phyloP scores from a whole-genome alignment of 2,329 filamentous ascomycete species.

The Stagonosporopsis tanaceti region DNA sequence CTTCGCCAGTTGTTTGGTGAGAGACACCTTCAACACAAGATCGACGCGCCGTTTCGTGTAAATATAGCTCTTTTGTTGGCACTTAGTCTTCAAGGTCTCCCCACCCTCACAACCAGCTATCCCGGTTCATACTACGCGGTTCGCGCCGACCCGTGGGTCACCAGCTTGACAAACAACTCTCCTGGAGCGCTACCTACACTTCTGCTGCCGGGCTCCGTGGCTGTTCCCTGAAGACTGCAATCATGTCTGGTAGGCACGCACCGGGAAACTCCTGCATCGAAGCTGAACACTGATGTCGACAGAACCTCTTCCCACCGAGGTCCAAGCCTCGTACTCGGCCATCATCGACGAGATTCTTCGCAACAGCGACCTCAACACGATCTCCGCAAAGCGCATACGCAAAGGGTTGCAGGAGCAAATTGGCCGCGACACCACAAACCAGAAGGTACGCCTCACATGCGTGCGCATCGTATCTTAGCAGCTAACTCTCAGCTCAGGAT shows the following conservation, averaged over 20 bases:
- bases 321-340: conserved; percentile 60
- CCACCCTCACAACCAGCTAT: neutral
- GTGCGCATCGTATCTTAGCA: conserved; percentile 8
- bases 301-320: conserved; percentile 55
- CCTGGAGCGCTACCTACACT: neutral
- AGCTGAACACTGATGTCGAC: conserved; percentile 22
- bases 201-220: conserved; percentile 3
- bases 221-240: conserved; percentile 20
- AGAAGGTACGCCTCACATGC: conserved; percentile 61
- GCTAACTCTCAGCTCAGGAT: conserved; percentile 45
- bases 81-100: neutral
- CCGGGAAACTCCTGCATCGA: conserved; percentile 5
- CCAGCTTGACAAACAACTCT: conserved; percentile 19
- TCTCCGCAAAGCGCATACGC: conserved; percentile 71
- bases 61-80: conserved; percentile 5
- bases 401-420: conserved; percentile 68
- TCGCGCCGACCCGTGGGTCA: conserved; percentile 16
- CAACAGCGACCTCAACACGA: conserved; percentile 67
- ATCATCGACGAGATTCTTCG: conserved; percentile 71
- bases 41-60: conserved; percentile 21
- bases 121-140: conserved; percentile 17
- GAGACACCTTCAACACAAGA: conserved; percentile 8
- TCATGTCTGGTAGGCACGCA: conserved; percentile 42
- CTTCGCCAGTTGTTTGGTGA: conserved; percentile 19
- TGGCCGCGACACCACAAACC: conserved; percentile 66